These are phyloP conservation scores for Lipomyces mesembrius DNA, from an alignment of 805 yeast genomes.

Conservation along the genomic window DNA sequence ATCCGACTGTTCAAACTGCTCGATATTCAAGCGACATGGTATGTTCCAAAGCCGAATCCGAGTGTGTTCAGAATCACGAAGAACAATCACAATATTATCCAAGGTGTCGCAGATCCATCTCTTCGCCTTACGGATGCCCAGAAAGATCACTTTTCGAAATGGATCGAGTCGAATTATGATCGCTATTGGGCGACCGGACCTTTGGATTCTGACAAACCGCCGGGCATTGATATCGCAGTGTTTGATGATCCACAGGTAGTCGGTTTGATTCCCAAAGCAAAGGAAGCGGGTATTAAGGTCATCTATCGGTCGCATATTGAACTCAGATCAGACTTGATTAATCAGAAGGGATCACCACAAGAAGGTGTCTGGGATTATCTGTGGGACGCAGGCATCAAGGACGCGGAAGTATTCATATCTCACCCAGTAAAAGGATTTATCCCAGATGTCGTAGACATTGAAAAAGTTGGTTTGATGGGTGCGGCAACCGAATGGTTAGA, in stretches of 20 bases:
- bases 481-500: slow-evolving; percentile 38
- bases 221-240: slow-evolving; percentile 36
- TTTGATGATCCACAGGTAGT: slow-evolving; percentile 36
- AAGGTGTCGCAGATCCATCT: slow-evolving; percentile 34
- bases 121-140: slow-evolving; percentile 24
- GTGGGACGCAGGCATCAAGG: slow-evolving; percentile 34
- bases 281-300: slow-evolving; percentile 32
- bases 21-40: slow-evolving; percentile 33
- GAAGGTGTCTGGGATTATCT: slow-evolving; percentile 35
- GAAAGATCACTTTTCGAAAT: slow-evolving; percentile 25
- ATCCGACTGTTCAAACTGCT: slow-evolving; percentile 29
- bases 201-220: slow-evolving; percentile 25
- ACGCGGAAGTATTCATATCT: slow-evolving; percentile 37
- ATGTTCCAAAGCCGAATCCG: slow-evolving; percentile 38
- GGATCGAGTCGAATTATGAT: slow-evolving; percentile 33
- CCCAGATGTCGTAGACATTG: slow-evolving; percentile 28
- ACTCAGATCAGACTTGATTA: slow-evolving; percentile 33
- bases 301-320: slow-evolving; percentile 38
- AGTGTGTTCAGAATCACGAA: slow-evolving; percentile 36
- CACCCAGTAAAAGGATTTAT: slow-evolving; percentile 37
- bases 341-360: slow-evolving; percentile 31
- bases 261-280: slow-evolving; percentile 32
- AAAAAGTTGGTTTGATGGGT: slow-evolving; percentile 32
- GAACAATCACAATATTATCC: slow-evolving; percentile 36
- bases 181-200: slow-evolving; percentile 34